These are phyloP conservation scores for Acanthochlamys bracteata DNA, from an alignment of 106 monocot species.

Conservation along the genomic window DNA sequence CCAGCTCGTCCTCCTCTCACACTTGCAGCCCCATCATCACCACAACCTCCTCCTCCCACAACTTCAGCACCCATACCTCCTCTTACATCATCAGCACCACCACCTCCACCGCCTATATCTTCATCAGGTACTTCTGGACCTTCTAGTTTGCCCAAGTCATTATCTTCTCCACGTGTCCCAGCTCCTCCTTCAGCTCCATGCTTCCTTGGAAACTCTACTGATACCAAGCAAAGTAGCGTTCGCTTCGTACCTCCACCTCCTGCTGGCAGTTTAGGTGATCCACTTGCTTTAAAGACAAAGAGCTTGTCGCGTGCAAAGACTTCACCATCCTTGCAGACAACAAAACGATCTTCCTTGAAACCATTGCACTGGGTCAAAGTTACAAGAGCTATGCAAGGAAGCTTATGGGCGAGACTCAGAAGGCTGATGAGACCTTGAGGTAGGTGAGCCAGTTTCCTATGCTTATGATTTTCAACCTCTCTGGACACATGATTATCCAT, in stretches of 20 bases:
- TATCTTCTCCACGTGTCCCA: constrained; percentile 31
- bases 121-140: constrained; percentile 6
- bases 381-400: constrained; percentile 95
- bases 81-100: constrained; percentile 7
- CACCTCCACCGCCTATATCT: constrained; percentile 18
- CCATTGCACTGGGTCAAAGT: constrained; percentile 97
- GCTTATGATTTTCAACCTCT: no score
- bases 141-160: constrained; percentile 9
- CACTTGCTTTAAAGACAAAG: no score
- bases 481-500: no score
- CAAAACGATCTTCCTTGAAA: constrained; percentile 67
- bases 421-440: constrained; percentile 59
- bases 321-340: constrained; percentile 28
- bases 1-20: constrained; percentile 11
- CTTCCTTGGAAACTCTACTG: no score
- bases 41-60: not conserved
- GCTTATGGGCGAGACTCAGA: constrained; percentile 94
- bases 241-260: no score
- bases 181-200: constrained; percentile 20
- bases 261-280: no score
- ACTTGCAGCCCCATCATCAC: not conserved
- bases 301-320: constrained; percentile 11
- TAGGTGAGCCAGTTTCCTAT: no score
- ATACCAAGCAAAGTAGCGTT: no score
- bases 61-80: constrained; percentile 11